Evolutionary conservation across 345 rosid species (phyloP), one percentile per base, ranked within the genome.

Genomic region (Alliaria petiolata): DNA sequence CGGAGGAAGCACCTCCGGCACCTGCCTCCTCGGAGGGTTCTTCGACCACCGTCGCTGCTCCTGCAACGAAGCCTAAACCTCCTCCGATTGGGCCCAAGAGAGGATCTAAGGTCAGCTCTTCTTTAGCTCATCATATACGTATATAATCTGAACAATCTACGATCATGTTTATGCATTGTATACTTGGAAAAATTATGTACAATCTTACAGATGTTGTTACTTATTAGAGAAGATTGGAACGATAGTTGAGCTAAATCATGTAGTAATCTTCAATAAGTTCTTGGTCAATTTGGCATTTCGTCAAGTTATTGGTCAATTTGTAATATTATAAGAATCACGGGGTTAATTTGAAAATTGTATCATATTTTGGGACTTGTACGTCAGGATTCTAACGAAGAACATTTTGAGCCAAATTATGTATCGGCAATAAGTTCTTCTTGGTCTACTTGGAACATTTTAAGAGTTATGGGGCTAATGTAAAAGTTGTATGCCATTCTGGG

Each of bases 71-170:
- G 72, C 73, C 92, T 53, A 86, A 87, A 83, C 96, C 89, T 25
- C 85, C 86, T 14, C 96, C 86, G 2, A 85, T 86, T 62, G 92
- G 96, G 33, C 96, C 98, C 67, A 85, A 92, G 83, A 92, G 98
- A 87, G 98, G 98, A 56, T 38, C 95, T 40, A 89, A 89, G 98
- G 96, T 87, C 30, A 62, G 78, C 13, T 63, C 16, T n/a, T 34
- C 10, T n/a, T 7, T 16, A 7, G 8, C 35, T 14, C 49, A 14
- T 14, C 49, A 14, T 36, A 1, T 28, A 45, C 5, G 6, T 17
- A 45, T 45, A 15, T 42, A 43, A 30, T 47, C 54, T 50, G 9
- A 34, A 26, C 22, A 36, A 35, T 33, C 33, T 53, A 14, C 44
- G 46, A 44, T 33, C 28, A 47, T 35, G 16, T 16, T 46, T 30